These are phyloP conservation scores for Camellia lanceoleosa DNA, from an alignment of 148 eudicot species.

Conservation along the genomic window DNA sequence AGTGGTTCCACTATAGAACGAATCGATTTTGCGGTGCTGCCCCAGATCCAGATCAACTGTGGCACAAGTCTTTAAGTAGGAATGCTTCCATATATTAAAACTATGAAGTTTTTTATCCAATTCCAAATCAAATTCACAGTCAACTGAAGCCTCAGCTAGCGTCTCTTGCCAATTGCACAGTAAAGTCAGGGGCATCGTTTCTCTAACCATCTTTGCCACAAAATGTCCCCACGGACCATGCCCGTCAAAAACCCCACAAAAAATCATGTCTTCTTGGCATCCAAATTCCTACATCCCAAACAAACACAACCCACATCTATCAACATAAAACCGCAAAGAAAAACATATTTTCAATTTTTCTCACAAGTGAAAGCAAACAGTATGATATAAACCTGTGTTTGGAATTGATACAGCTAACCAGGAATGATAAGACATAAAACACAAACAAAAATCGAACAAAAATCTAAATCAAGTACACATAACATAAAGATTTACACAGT, in stretches of 20 bases:
- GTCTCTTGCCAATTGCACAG: neutral
- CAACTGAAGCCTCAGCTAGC: conserved; percentile 25
- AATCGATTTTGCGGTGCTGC: conserved; percentile 64
- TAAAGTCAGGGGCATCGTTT: conserved; percentile 53
- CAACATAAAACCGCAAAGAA: neutral
- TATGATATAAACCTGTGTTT: neutral
- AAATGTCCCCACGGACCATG: conserved; percentile 87
- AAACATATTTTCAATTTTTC: neutral
- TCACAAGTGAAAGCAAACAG: neutral
- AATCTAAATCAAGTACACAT: too few relatives aligned
- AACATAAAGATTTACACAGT: too few relatives aligned
- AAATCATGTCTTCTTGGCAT: conserved; percentile 39
- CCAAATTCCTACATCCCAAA: conserved; percentile 12
- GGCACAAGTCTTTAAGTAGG: conserved; percentile 77
- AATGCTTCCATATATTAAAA: conserved; percentile 70
- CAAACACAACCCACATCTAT: neutral
- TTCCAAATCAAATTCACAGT: conserved; percentile 52
- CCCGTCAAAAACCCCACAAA: conserved; percentile 87
- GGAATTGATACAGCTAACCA: too few relatives aligned
- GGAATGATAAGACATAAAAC: too few relatives aligned
- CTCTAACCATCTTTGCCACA: conserved; percentile 82
- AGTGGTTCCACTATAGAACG: conserved; percentile 79
- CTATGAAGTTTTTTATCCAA: conserved; percentile 50
- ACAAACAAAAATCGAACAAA: too few relatives aligned
- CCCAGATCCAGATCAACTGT: conserved; percentile 67